A percentile compares a stretch with the other conserved stretches of the same genome.
phyloP scores from a whole-genome alignment of 177 flowering plant genomes.

The Vitis hybrid region DNA sequence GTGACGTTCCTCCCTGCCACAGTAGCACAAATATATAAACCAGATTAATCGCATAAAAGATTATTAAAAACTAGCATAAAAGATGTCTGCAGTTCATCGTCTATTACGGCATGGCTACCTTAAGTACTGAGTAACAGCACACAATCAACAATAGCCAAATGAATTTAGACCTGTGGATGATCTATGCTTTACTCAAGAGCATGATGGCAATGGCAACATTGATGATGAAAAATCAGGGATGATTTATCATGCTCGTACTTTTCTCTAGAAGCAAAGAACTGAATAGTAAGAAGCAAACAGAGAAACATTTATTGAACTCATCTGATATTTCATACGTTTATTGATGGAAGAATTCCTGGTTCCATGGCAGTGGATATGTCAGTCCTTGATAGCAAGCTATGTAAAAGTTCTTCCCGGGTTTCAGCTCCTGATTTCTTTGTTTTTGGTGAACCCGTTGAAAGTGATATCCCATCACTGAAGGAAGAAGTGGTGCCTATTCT shows the following conservation, averaged over 20 bases:
- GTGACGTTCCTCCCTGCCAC: conserved; percentile 57
- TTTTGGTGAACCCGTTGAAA: conserved; percentile 77
- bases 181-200: conserved; percentile 2
- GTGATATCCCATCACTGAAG: conserved; percentile 58
- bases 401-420: conserved; percentile 73
- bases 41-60: neutral
- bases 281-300: neutral
- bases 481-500: conserved; percentile 76
- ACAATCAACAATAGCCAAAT: too few relatives aligned
- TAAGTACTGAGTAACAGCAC: too few relatives aligned
- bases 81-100: neutral
- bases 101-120: too few relatives aligned
- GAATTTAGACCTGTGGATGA: neutral
- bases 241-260: neutral
- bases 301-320: neutral
- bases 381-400: conserved; percentile 51
- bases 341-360: conserved; percentile 35
- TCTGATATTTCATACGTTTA: conserved; percentile 42
- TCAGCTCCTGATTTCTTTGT: conserved; percentile 88
- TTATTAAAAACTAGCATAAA: neutral
- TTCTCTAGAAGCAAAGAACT: neutral
- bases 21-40: conserved; percentile 1
- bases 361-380: conserved; percentile 45
- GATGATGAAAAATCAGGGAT: too few relatives aligned
- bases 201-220: neutral